Percentiles rank a stretch among this genome's conserved stretches.
Evolutionary conservation across 257 asterid genomes (phyloP).

Genomic region (Solanum virginianum): DNA sequence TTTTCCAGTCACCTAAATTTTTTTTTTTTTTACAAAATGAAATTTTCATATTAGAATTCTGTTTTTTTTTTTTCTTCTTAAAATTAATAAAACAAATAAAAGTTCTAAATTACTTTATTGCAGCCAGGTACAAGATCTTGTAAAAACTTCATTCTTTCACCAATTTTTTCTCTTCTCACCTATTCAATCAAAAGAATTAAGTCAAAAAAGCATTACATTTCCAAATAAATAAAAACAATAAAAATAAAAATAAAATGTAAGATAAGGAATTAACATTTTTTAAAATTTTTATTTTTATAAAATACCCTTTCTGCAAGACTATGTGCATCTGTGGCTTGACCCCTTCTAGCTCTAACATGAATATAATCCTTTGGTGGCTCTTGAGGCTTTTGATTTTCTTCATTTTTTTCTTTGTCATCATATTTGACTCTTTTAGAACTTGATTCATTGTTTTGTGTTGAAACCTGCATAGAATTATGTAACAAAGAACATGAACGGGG

Average conservation of each 20-base stretch:
- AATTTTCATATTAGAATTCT: neutral
- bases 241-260: too few species aligned
- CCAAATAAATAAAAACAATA: too few species aligned
- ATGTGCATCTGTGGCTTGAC: constrained; percentile 93
- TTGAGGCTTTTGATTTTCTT: constrained; percentile 11
- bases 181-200: constrained; percentile 1
- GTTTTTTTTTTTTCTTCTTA: neutral
- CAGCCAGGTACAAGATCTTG: constrained; percentile 97
- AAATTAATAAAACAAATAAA: neutral
- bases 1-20: constrained; percentile 69
- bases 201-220: neutral
- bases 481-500: accelerated
- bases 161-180: constrained; percentile 88
- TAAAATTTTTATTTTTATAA: neutral
- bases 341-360: constrained; percentile 95
- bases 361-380: constrained; percentile 79
- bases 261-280: neutral
- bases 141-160: constrained; percentile 78
- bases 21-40: neutral
- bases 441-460: constrained; percentile 39
- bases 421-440: constrained; percentile 45
- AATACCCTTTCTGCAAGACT: constrained; percentile 91
- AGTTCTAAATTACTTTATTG: constrained; percentile 43
- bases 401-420: constrained; percentile 6
- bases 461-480: constrained; percentile 24